A percentile compares a stretch with the other conserved stretches of the same genome.
phyloP scores from a whole-genome alignment of 23 red algal genomes.

The Pyropia haitanensis region DNA sequence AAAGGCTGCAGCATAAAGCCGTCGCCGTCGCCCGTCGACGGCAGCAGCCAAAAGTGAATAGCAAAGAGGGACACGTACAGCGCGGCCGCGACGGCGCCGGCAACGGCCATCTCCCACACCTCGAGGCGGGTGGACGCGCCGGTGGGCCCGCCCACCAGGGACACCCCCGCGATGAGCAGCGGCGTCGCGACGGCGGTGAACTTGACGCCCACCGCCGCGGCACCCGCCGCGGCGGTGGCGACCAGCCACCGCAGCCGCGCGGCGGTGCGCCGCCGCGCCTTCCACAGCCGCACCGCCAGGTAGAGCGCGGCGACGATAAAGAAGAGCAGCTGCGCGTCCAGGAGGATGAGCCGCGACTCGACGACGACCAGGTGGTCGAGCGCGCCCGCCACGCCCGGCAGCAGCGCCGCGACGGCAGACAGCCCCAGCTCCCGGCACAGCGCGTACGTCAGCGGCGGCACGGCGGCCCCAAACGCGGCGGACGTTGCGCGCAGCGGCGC shows the following conservation, averaged over 20 bases:
- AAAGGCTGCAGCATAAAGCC: constrained; percentile 75
- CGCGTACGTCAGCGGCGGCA: constrained; percentile 47
- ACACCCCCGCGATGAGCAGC: constrained; percentile 60
- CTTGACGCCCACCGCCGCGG: constrained; percentile 68
- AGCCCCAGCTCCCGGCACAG: constrained; percentile 56
- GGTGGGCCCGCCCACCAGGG: constrained; percentile 17
- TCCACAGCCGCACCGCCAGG: constrained; percentile 58
- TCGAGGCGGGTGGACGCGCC: constrained; percentile 31
- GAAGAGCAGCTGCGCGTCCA: constrained; percentile 77
- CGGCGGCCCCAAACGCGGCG: constrained; percentile 56
- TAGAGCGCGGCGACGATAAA: constrained; percentile 56
- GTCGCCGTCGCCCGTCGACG: constrained; percentile 49
- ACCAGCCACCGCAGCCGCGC: constrained; percentile 18
- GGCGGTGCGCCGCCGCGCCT: constrained; percentile 18
- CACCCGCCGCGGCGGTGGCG: constrained; percentile 37
- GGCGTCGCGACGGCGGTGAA: constrained; percentile 84
- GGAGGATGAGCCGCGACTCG: constrained; percentile 85
- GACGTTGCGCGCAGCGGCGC: constrained; percentile 42
- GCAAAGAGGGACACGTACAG: constrained; percentile 55
- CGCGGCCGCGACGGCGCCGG: constrained; percentile 19
- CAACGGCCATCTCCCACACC: constrained; percentile 39
- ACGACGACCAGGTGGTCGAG: constrained; percentile 72
- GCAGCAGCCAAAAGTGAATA: constrained; percentile 75
- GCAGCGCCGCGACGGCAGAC: constrained; percentile 19
- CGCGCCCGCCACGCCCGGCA: constrained; percentile 31